These are phyloP conservation scores for Mycosphaerelloides madeirae DNA, from an alignment of 2,329 filamentous ascomycete genomes.

Conservation along the genomic window DNA sequence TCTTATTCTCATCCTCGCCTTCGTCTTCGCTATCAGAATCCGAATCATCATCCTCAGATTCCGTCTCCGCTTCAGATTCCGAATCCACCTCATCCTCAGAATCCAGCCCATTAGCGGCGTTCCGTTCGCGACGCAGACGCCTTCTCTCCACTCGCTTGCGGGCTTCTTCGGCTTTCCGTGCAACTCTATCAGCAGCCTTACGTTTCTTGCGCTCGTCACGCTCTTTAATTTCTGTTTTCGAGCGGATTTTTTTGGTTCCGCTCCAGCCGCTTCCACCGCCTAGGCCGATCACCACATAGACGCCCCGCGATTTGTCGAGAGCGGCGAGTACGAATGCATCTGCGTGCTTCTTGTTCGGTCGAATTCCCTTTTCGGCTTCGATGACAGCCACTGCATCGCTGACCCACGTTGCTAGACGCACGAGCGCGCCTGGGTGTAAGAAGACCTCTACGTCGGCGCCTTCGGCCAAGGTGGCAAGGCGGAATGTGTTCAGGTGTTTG, in stretches of 20 bases:
- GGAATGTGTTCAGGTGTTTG: conserved; percentile 87
- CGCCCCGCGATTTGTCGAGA: conserved; percentile 76
- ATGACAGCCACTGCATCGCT: conserved; percentile 87
- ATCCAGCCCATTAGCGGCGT: conserved; percentile 52
- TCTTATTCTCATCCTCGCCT: conserved; percentile 53
- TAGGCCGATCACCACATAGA: conserved; percentile 90
- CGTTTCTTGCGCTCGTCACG: conserved; percentile 59
- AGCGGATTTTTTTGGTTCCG: conserved; percentile 55
- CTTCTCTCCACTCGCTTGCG: conserved; percentile 54
- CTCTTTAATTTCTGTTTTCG: conserved; percentile 43
- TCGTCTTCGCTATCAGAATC: conserved; percentile 48
- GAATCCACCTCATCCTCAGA: conserved; percentile 49
- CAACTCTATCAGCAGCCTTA: conserved; percentile 49
- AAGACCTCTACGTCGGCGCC: conserved; percentile 89
- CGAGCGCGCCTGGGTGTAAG: conserved; percentile 84
- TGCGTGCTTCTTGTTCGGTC: conserved; percentile 51
- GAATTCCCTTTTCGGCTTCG: conserved; percentile 72
- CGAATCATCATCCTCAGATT: conserved; percentile 30
- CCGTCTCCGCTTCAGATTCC: conserved; percentile 43
- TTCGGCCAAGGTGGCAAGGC: conserved; percentile 93
- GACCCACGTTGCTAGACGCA: conserved; percentile 90
- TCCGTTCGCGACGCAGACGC: conserved; percentile 54
- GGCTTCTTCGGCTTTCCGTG: conserved; percentile 52
- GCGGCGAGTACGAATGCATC: conserved; percentile 87
- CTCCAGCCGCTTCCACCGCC: conserved; percentile 69